These are phyloP conservation scores for Ligustrum vulgare DNA, from an alignment of 257 asterid genomes.

Conservation along the genomic window DNA sequence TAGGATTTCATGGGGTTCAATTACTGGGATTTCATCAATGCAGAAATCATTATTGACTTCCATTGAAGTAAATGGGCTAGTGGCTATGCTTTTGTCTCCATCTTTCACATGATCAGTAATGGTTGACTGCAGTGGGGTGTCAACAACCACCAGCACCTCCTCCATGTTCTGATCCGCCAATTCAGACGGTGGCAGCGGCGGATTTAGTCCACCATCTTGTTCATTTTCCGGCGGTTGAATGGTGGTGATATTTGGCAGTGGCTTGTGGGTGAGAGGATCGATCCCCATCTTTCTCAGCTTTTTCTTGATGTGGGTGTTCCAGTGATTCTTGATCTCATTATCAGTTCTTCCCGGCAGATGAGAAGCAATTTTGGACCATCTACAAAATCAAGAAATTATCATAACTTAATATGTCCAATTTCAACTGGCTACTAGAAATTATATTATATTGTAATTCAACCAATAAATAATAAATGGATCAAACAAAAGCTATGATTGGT, in stretches of 20 bases:
- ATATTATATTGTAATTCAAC: too few species aligned
- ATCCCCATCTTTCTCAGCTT: conserved; percentile 86
- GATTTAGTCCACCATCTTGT: too few species aligned
- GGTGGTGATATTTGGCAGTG: conserved; percentile 34
- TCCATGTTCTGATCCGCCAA: background rate
- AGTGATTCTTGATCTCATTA: conserved; percentile 90
- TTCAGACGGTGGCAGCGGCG: background rate
- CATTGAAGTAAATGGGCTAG: conserved; percentile 20
- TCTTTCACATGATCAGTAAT: conserved; percentile 19
- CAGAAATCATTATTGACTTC: conserved; percentile 63
- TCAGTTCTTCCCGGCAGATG: conserved; percentile 96
- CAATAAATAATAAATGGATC: background rate
- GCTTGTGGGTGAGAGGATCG: conserved; percentile 88
- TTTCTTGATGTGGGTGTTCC: conserved; percentile 95
- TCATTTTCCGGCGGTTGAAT: conserved; percentile 9
- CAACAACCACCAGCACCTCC: conserved; percentile 6
- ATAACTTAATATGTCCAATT: background rate
- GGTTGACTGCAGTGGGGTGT: conserved; percentile 29
- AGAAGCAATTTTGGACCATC: conserved; percentile 97
- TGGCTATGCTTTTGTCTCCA: conserved; percentile 8
- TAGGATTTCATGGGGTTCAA: conserved; percentile 64
- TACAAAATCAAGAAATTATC: conserved; percentile 15
- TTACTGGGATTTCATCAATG: conserved; percentile 72
- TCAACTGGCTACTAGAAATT: too few species aligned
- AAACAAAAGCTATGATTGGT: background rate